phyloP scores from a whole-genome alignment of 2,329 filamentous ascomycete species.

The Cytospora chrysosperma region DNA sequence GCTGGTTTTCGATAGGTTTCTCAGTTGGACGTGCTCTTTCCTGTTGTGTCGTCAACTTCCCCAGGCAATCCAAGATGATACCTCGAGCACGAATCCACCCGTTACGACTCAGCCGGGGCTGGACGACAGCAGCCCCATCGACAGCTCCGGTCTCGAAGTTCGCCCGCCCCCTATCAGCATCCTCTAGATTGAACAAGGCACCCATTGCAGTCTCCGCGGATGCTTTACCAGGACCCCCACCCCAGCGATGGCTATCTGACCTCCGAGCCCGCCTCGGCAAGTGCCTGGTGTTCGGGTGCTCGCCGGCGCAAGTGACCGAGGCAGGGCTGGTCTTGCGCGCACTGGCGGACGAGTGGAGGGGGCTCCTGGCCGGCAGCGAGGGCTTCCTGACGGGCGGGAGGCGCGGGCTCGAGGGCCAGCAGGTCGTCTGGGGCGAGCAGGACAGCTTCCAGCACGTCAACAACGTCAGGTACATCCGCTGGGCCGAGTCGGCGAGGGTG shows the following conservation, averaged over 20 bases:
- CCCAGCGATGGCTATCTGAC: constrained; percentile 68
- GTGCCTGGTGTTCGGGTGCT: constrained; percentile 73
- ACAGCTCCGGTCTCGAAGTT: neutral
- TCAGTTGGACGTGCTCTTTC: neutral
- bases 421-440: constrained; percentile 84
- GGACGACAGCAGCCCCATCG: constrained; percentile 1
- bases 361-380: constrained; percentile 69
- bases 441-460: constrained; percentile 75
- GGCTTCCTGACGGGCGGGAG: constrained; percentile 68
- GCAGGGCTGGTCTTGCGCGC: constrained; percentile 60
- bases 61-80: constrained; percentile 28
- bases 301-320: constrained; percentile 53
- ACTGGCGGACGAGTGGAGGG: constrained; percentile 67
- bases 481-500: constrained; percentile 77
- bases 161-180: constrained; percentile 7
- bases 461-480: constrained; percentile 80
- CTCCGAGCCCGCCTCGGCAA: constrained; percentile 67
- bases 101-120: constrained; percentile 21
- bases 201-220: neutral
- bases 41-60: neutral
- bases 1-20: neutral
- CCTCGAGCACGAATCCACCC: constrained; percentile 28
- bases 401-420: constrained; percentile 62
- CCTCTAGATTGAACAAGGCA: neutral
- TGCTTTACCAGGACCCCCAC: constrained; percentile 31